Percentiles rank a stretch among this genome's conserved stretches.
These are phyloP conservation scores for Pseudozyma thailandica DNA, from an alignment of 1,284 basidiomycete species.

Conservation along the genomic window DNA sequence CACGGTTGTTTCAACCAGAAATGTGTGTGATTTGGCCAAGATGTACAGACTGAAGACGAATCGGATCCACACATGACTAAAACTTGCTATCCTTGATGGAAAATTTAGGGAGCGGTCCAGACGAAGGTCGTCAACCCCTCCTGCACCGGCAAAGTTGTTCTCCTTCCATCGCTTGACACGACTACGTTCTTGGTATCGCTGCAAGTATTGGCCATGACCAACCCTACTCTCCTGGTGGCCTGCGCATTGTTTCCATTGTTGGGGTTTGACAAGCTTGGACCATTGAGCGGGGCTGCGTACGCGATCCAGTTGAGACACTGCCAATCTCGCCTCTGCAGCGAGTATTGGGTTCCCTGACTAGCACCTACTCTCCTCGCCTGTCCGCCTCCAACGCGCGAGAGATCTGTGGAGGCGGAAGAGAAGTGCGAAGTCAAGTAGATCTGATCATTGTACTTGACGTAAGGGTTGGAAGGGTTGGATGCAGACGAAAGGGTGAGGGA, in stretches of 20 bases:
- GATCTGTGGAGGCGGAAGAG: constrained; percentile 35
- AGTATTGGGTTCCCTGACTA: constrained; percentile 11
- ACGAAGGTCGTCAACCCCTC: constrained; percentile 48
- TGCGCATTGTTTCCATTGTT: constrained; percentile 12
- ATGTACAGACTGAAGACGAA: no score
- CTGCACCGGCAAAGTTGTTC: constrained; percentile 19
- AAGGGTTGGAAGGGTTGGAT: constrained; percentile 29
- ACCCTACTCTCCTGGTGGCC: constrained; percentile 22
- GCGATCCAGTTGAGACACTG: constrained; percentile 39
- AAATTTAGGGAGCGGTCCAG: constrained; percentile 45
- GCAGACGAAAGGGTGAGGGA: constrained; percentile 33
- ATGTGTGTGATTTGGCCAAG: no score
- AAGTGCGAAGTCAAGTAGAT: constrained; percentile 46
- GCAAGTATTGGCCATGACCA: constrained; percentile 50
- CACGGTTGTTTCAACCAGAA: no score
- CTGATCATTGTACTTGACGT: constrained; percentile 45
- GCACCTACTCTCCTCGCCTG: constrained; percentile 28
- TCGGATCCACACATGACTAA: no score
- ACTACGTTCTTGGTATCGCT: constrained; percentile 26
- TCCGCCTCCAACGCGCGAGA: constrained; percentile 47
- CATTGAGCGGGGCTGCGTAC: constrained; percentile 42
- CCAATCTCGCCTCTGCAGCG: constrained; percentile 13
- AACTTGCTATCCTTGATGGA: not conserved
- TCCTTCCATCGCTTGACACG: constrained; percentile 37
- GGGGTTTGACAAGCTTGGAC: constrained; percentile 3